These are phyloP conservation scores for Fusarium zealandicum DNA, from an alignment of 2,329 filamentous ascomycete genomes.

Conservation along the genomic window DNA sequence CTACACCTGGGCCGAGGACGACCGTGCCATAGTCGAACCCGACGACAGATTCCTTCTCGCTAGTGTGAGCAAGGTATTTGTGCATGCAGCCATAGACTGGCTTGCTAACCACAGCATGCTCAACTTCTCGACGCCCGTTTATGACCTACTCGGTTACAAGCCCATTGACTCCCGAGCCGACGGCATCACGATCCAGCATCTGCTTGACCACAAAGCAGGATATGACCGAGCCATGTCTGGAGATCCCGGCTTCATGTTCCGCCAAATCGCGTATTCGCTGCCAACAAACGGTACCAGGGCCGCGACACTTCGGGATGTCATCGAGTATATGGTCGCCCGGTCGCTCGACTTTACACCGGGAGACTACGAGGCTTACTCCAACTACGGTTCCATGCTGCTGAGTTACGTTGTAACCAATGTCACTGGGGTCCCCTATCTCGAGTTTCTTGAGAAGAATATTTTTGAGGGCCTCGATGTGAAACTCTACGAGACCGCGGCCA, in stretches of 20 bases:
- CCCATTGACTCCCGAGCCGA: constrained; percentile 11
- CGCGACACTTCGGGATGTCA: constrained; percentile 25
- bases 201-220: constrained; percentile 23
- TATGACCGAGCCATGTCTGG: constrained; percentile 9
- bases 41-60: constrained; percentile 26
- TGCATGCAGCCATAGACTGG: constrained; percentile 18
- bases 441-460: constrained; percentile 25
- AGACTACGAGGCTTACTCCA: constrained; percentile 16
- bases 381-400: constrained; percentile 25
- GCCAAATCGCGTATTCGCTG: constrained; percentile 10
- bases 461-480: constrained; percentile 19
- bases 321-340: constrained; percentile 23
- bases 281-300: constrained; percentile 10
- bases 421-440: constrained; percentile 17
- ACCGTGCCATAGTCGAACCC: constrained; percentile 14
- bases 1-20: constrained; percentile 31
- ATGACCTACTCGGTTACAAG: constrained; percentile 19
- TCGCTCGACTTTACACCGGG: constrained; percentile 23
- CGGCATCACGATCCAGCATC: constrained; percentile 24
- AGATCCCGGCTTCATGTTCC: constrained; percentile 19
- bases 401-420: constrained; percentile 26
- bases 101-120: not conserved
- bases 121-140: constrained; percentile 13
- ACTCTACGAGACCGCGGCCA: constrained; percentile 10
- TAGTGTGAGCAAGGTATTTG: constrained; percentile 29